Conservation (phyloP, 148 eudicot species). For the Vaccinium myrtillus region DNA sequence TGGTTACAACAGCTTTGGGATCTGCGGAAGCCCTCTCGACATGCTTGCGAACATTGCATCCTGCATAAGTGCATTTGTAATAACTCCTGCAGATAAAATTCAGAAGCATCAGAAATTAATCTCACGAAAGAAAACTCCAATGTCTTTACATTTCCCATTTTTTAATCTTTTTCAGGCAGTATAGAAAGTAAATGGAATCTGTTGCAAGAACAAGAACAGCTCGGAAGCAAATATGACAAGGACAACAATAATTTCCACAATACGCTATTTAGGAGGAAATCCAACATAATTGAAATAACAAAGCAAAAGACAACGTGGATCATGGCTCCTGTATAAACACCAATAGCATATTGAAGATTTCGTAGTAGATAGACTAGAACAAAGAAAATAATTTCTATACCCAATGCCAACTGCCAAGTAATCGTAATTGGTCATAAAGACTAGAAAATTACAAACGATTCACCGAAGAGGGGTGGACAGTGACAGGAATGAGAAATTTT, state of each 20-base stretch:
- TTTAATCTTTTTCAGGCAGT: background rate
- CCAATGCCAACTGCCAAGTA: no score
- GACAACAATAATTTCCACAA: background rate
- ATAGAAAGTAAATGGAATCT: background rate
- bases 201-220: background rate
- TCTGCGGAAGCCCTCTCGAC: slow-evolving; percentile 84
- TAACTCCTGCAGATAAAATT: slow-evolving; percentile 61
- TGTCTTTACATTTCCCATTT: background rate
- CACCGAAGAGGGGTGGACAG: background rate
- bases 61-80: slow-evolving; percentile 72
- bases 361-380: background rate
- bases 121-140: background rate
- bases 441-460: background rate
- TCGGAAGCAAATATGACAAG: background rate
- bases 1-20: slow-evolving; percentile 69
- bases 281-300: background rate
- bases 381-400: background rate
- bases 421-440: no score
- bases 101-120: slow-evolving; percentile 7
- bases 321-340: background rate
- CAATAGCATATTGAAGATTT: background rate
- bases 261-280: background rate
- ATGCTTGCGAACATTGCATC: slow-evolving; percentile 87
- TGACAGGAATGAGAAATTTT: background rate
- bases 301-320: background rate